Evolutionary conservation across 2,329 filamentous ascomycete species (phyloP).

Genomic region (Boeremia lycopersici): DNA sequence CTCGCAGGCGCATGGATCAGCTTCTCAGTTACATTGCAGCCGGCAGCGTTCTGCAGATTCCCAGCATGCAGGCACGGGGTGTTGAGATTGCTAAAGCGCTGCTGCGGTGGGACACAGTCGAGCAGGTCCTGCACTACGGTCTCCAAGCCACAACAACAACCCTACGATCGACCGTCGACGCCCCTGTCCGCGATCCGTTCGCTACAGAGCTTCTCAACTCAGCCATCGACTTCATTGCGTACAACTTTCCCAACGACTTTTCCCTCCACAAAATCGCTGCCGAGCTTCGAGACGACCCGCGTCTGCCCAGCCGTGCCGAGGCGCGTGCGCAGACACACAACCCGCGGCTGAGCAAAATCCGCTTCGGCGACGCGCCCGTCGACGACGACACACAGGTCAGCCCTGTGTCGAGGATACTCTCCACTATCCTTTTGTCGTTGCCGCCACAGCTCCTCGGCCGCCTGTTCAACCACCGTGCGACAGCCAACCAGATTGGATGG

Average conservation of each 20-base stretch:
- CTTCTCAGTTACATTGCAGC: conserved; percentile 67
- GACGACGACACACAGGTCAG: conserved; percentile 50
- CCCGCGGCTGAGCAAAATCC: conserved; percentile 66
- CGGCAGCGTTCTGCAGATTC: conserved; percentile 63
- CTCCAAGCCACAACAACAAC: conserved; percentile 52
- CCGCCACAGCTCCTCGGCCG: conserved; percentile 71
- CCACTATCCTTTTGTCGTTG: conserved; percentile 71
- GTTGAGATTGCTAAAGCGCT: conserved; percentile 64
- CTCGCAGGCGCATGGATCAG: conserved; percentile 45
- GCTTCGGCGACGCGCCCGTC: conserved; percentile 70
- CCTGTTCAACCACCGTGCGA: conserved; percentile 65
- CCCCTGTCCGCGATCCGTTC: conserved; percentile 58
- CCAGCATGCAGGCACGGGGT: conserved; percentile 62
- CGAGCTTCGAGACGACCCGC: conserved; percentile 55
- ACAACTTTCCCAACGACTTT: conserved; percentile 66
- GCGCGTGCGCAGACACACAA: conserved; percentile 50
- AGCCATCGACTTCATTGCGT: conserved; percentile 64
- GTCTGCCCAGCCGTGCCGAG: conserved; percentile 51
- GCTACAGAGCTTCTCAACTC: conserved; percentile 61
- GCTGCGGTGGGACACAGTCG: conserved; percentile 67
- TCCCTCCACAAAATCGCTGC: conserved; percentile 60
- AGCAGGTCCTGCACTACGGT: conserved; percentile 65
- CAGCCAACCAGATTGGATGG: conserved; percentile 54
- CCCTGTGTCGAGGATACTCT: conserved; percentile 59
- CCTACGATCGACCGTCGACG: conserved; percentile 16